Evolutionary conservation across 495 filamentous ascomycete species (phyloP).

Genomic region (Penicillium flavigenum): DNA sequence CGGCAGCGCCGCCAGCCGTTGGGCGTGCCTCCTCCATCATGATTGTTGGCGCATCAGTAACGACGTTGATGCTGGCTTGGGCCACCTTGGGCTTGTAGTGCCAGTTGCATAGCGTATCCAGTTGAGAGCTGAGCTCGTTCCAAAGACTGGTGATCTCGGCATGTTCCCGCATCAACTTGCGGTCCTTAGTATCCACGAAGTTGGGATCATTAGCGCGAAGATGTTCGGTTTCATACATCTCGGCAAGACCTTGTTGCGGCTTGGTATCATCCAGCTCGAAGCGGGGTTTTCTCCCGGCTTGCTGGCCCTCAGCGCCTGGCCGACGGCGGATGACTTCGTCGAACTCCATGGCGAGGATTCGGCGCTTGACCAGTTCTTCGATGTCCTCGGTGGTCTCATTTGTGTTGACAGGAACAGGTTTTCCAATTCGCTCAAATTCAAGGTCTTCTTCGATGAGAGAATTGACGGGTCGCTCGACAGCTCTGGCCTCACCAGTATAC

Average conservation of each 20-base stretch:
- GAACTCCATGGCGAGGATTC: conserved; percentile 87
- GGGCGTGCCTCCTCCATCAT: conserved; percentile 95
- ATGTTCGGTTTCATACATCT: conserved; percentile 93
- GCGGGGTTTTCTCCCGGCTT: conserved; percentile 61
- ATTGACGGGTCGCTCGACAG: conserved; percentile 78
- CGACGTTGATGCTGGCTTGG: conserved; percentile 74
- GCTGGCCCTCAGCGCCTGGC: conserved; percentile 50
- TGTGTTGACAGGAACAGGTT: conserved; percentile 91
- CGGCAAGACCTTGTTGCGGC: conserved; percentile 79
- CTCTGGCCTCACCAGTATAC: conserved; percentile 83
- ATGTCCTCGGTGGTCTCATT: conserved; percentile 91
- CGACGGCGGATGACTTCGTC: conserved; percentile 86
- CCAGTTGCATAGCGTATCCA: conserved; percentile 90
- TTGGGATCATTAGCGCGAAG: conserved; percentile 71
- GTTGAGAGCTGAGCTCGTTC: conserved; percentile 73
- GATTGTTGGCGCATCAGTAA: conserved; percentile 84
- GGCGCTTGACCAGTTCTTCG: conserved; percentile 89
- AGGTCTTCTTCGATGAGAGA: conserved; percentile 93
- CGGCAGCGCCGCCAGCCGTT: conserved; percentile 70
- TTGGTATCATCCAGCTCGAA: conserved; percentile 88
- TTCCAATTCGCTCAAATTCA: conserved; percentile 94
- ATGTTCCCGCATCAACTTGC: conserved; percentile 79
- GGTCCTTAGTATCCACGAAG: conserved; percentile 76
- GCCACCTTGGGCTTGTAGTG: conserved; percentile 90
- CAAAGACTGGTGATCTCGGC: conserved; percentile 82